These are phyloP conservation scores for Trichosporon sp. DNA, from an alignment of 1,284 basidiomycete species.

Conservation along the genomic window DNA sequence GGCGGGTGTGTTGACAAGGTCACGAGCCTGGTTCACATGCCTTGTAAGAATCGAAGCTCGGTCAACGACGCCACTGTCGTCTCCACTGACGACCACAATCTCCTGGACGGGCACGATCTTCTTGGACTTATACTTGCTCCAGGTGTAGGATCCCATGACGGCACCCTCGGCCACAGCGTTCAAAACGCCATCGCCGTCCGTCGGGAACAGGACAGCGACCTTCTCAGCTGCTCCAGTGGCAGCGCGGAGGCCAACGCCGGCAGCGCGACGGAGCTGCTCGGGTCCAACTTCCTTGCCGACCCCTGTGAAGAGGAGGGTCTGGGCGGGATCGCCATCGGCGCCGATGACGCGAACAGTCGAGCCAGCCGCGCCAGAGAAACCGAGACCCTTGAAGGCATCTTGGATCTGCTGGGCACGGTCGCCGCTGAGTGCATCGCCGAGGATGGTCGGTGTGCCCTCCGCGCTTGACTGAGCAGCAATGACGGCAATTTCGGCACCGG, in stretches of 20 bases:
- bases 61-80: neutral
- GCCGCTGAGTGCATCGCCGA: neutral
- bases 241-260: slow-evolving; percentile 20
- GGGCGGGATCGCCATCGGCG: slow-evolving; percentile 8
- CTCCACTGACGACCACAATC: slow-evolving; percentile 6
- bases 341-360: neutral
- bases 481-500: neutral
- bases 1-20: slow-evolving; percentile 23
- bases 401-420: neutral
- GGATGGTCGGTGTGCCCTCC: neutral
- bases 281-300: slow-evolving; percentile 20
- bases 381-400: slow-evolving; percentile 15
- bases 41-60: slow-evolving; percentile 13
- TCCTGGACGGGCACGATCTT: neutral
- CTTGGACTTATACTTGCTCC: slow-evolving; percentile 15
- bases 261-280: slow-evolving; percentile 25
- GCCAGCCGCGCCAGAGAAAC: slow-evolving; percentile 14
- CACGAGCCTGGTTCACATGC: slow-evolving; percentile 25
- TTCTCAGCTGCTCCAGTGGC: slow-evolving; percentile 7
- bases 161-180: slow-evolving; percentile 20
- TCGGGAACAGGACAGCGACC: slow-evolving; percentile 19
- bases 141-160: slow-evolving; percentile 17
- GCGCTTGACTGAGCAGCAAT: neutral
- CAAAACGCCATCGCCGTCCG: slow-evolving; percentile 5
- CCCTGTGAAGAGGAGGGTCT: slow-evolving; percentile 14